These are phyloP conservation scores for Fonsecaea multimorphosa DNA, from an alignment of 2,329 filamentous ascomycete genomes.

Conservation along the genomic window DNA sequence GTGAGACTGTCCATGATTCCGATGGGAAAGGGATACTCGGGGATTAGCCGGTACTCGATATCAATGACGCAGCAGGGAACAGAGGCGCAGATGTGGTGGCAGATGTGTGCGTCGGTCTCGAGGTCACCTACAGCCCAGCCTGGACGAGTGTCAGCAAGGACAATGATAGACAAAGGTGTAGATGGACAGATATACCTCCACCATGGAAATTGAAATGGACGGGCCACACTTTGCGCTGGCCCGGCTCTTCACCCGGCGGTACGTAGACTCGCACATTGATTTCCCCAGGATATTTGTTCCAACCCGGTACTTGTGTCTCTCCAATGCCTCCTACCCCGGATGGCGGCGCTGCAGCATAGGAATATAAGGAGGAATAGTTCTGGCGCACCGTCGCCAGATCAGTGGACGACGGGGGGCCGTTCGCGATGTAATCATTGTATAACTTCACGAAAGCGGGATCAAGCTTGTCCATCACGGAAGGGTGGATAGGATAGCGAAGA, in stretches of 20 bases:
- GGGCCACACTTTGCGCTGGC: constrained; percentile 39
- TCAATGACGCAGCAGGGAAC: constrained; percentile 40
- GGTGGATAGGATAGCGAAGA: constrained; percentile 33
- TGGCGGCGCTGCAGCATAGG: constrained; percentile 37
- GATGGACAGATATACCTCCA: constrained; percentile 32
- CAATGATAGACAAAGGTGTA: neutral
- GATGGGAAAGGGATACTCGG: constrained; percentile 39
- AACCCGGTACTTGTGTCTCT: constrained; percentile 38
- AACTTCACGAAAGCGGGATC: constrained; percentile 39
- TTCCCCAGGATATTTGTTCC: constrained; percentile 39
- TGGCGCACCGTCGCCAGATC: constrained; percentile 38
- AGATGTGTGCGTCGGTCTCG: constrained; percentile 39
- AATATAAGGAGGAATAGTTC: constrained; percentile 38
- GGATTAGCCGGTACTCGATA: constrained; percentile 39
- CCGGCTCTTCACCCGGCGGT: constrained; percentile 38
- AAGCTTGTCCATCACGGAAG: constrained; percentile 36
- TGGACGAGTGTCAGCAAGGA: constrained; percentile 19
- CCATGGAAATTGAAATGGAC: constrained; percentile 41
- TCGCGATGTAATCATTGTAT: constrained; percentile 39
- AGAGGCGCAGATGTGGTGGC: constrained; percentile 39
- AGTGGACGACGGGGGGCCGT: constrained; percentile 31
- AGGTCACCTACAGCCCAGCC: constrained; percentile 40
- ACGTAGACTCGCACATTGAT: constrained; percentile 40
- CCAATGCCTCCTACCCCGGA: constrained; percentile 40
- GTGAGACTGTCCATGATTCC: constrained; percentile 38